Evolutionary conservation across 2,329 filamentous ascomycete genomes (phyloP).

Genomic region (Aspergillus sp.): DNA sequence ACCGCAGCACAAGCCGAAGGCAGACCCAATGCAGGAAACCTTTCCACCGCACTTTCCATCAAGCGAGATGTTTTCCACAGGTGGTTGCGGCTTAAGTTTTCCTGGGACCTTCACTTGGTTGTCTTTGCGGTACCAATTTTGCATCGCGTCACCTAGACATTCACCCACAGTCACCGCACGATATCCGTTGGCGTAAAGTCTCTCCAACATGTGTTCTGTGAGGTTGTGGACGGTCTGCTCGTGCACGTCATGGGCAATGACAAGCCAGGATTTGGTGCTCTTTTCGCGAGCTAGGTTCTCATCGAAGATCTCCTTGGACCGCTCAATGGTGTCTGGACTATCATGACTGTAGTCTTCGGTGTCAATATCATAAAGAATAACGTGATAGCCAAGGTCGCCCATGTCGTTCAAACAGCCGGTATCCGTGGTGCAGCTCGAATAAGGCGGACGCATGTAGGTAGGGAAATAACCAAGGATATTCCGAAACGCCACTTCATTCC

Average conservation of each 20-base stretch:
- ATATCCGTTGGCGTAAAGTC: constrained; percentile 30
- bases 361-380: constrained; percentile 49
- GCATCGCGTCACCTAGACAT: constrained; percentile 39
- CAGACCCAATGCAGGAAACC: constrained; percentile 35
- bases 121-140: constrained; percentile 45
- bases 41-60: constrained; percentile 37
- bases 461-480: constrained; percentile 52
- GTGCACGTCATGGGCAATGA: constrained; percentile 45
- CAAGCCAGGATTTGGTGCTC: constrained; percentile 35
- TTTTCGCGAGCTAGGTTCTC: constrained; percentile 27
- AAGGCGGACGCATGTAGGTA: constrained; percentile 56
- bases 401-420: constrained; percentile 45
- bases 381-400: constrained; percentile 50
- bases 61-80: constrained; percentile 23
- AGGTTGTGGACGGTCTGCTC: constrained; percentile 45
- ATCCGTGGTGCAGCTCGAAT: constrained; percentile 40
- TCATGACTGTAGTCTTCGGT: constrained; percentile 48
- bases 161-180: constrained; percentile 45
- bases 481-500: constrained; percentile 48
- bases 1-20: constrained; percentile 36
- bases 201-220: constrained; percentile 41
- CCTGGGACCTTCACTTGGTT: constrained; percentile 16
- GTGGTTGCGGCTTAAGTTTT: constrained; percentile 14
- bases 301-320: constrained; percentile 43
- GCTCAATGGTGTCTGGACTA: constrained; percentile 35